A percentile compares a stretch with the other conserved stretches of the same genome.
Evolutionary conservation across 176 grass and related monocot species (phyloP).

Genomic region (Paspalum vaginatum): DNA sequence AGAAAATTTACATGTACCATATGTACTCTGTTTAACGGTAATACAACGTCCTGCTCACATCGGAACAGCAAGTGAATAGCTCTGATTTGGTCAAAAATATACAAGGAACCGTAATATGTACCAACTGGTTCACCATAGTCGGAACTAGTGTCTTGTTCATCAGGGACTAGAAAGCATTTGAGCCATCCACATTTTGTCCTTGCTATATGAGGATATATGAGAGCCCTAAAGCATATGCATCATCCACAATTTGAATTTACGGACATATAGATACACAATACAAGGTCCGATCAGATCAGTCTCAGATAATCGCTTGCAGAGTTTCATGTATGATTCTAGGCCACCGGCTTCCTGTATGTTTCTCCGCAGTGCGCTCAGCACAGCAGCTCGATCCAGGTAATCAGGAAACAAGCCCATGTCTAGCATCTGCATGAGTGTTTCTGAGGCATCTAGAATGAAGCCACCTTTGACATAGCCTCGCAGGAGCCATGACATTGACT

Average conservation of each 20-base stretch:
- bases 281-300: slow-evolving; percentile 76
- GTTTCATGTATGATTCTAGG: slow-evolving; percentile 74
- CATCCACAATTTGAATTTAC: slow-evolving; percentile 84
- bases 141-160: slow-evolving; percentile 12
- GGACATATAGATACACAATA: slow-evolving; percentile 75
- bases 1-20: slow-evolving; percentile 33
- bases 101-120: slow-evolving; percentile 46
- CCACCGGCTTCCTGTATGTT: slow-evolving; percentile 77
- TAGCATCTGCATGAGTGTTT: slow-evolving; percentile 74
- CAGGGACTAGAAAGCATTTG: slow-evolving; percentile 51
- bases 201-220: neutral
- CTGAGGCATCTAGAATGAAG: slow-evolving; percentile 77
- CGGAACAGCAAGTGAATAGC: neutral
- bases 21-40: slow-evolving; percentile 34
- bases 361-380: slow-evolving; percentile 69
- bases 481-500: slow-evolving; percentile 86
- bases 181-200: slow-evolving; percentile 47
- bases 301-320: slow-evolving; percentile 80
- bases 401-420: slow-evolving; percentile 78
- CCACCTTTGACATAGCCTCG: slow-evolving; percentile 92
- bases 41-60: neutral
- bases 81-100: slow-evolving; percentile 40
- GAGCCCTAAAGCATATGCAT: slow-evolving; percentile 73
- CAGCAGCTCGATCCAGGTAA: slow-evolving; percentile 85
- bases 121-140: slow-evolving; percentile 10